Evolutionary conservation across 2,329 filamentous ascomycete species (phyloP), one percentile per base, ranked within the genome.

Genomic region (Beauveria medogensis): DNA sequence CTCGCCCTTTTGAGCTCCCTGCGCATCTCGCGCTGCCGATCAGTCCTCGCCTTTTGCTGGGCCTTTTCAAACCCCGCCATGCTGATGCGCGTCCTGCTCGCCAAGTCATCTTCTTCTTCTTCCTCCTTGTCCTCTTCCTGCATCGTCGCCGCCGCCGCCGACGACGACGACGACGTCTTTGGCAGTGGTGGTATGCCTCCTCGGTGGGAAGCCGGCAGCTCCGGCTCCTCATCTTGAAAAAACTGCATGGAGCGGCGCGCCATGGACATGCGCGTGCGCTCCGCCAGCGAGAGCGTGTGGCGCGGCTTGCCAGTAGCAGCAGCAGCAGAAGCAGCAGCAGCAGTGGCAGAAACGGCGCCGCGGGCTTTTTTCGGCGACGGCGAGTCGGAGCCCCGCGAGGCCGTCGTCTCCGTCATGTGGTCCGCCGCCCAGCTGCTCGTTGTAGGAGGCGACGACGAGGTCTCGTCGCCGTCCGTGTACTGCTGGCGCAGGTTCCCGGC

Each of bases 221-320:
- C 69, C 1, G 67, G 61, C 34, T 72, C 71, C 6, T 73, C 69
- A 3, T 69, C 69, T 3, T 74, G 68, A 0, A 71, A 65, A 44
- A 71, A 71, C 1, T 67, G 66, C 16, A 69, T 70, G 1, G 84
- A 81, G 52, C 83, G 77, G 3, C 85, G 79, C 0, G 87, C 84
- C 86, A 96, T 93, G 20, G 90, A 92, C 59, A 91, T 80, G 20
- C 89, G 85, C 0, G 92, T 95, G 53, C 92, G 87, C 69, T 95
- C 91, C 4, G 88, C 82, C 0, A 94, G 80, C 0, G 87, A 86
- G 9, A 88, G 73, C 0, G 79, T 81, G 55, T 84, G 83, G 0
- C 83, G 78, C 0, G 76, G 74, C 61, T 77, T 80, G 2, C 65
- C 12, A 14, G 30, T 12, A 14, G 30, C 5, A 14, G 34, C 5